Evolutionary conservation across 169 alveolate genomes (phyloP).

Genomic region (Plasmodium cynomolgi): DNA sequence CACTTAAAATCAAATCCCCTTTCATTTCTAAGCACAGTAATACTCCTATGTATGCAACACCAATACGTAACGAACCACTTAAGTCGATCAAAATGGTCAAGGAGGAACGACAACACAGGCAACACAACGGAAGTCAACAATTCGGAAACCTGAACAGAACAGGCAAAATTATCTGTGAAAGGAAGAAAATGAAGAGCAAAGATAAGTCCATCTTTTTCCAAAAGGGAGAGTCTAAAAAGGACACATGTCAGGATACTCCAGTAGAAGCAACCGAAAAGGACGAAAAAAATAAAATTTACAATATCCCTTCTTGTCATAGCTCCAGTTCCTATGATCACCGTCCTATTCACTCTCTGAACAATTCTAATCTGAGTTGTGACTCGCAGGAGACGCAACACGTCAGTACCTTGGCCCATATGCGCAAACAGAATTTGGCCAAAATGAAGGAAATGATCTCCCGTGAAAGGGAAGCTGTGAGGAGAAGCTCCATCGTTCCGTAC

Average conservation of each 20-base stretch:
- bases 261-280: not conserved
- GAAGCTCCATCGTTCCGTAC: not conserved
- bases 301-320: conserved; percentile 13
- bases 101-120: not conserved
- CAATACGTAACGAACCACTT: conserved; percentile 4
- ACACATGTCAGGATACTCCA: not conserved
- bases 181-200: not conserved
- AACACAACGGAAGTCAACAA: not conserved
- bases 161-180: not conserved
- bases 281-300: not conserved
- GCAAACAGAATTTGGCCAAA: not conserved
- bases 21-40: conserved; percentile 46
- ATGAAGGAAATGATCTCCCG: not conserved
- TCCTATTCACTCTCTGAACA: conserved; percentile 1
- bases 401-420: not conserved
- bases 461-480: conserved; percentile 2
- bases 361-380: not conserved
- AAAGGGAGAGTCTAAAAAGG: not conserved
- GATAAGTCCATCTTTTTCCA: not conserved
- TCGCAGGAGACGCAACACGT: not conserved
- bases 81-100: conserved; percentile 7
- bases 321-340: conserved; percentile 14
- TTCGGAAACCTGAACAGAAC: not conserved
- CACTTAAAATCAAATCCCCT: conserved; percentile 25
- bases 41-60: not conserved